Base-by-base conservation (phyloP, 2,329 filamentous ascomycete species). In the Fusarium ramigenum region DNA sequence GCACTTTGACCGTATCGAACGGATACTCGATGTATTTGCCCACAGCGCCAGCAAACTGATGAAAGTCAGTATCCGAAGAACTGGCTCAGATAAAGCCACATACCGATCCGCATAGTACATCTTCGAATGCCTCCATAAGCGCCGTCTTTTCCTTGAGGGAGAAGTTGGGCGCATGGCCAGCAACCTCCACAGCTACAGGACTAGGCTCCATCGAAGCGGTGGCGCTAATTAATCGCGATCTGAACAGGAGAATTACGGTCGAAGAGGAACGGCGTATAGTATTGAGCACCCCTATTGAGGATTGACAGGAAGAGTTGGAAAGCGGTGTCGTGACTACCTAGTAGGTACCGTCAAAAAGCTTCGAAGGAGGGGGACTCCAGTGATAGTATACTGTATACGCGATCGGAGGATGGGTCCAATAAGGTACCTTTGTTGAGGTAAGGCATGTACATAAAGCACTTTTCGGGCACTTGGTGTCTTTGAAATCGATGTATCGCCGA, bases 11-110 rank as follows among this genome's bases (percentile, higher is more conserved):
- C 0, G 96, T 99, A 84, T 99, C 96, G 84, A 99, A 99, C 30
- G 96, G 96, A 81, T 98, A 99, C 82, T 99, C 96, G 80, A 99
- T 96, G 82, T 96, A 94, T 85, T 98, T 99, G 71, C 96, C 96
- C 40, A 94, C 91, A 67, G 97, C 90, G 69, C 96, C 96, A 62
- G 96, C 95, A 66, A 89, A 82, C 93, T 95, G 73, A 32, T 47
- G 14, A 32, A 32, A 11, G 57, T 72, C 58, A 72, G 60, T 34
- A 65, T 30, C 16, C 4, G 23, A 25, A 23, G 21, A 30, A 16
- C 21, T 37, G 9, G 6, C n/a, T 40, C 7, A 11, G 43, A 7
- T 2, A 32, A 56, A 62, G 57, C 23, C 67, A 83, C 91, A 82
- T 83, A 95, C 90, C 66, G 96, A 98, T 80, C 96, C 96, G 81